Conservation (phyloP, 1,139 yeast genomes). For the Zygoascus hellenicus region DNA sequence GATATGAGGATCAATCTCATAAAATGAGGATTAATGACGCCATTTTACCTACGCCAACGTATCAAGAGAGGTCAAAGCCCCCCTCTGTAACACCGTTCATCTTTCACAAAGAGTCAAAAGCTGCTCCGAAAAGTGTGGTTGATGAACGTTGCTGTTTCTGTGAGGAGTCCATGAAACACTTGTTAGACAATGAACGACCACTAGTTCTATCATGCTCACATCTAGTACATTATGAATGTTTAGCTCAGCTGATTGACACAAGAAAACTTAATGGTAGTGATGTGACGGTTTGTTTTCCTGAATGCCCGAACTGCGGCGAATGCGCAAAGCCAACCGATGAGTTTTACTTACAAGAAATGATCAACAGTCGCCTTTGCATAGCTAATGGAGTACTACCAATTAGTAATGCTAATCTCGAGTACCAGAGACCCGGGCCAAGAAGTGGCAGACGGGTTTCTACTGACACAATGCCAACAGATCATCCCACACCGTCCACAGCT, state of each 20-base stretch:
- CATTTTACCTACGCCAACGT: too few relatives aligned
- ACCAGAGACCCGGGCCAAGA: too few relatives aligned
- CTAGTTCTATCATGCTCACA: slow-evolving; percentile 24
- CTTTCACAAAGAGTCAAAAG: not conserved
- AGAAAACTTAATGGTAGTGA: slow-evolving; percentile 10
- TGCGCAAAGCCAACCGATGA: slow-evolving; percentile 22
- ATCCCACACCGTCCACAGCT: not conserved
- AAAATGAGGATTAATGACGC: too few relatives aligned
- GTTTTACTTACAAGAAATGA: slow-evolving; percentile 21
- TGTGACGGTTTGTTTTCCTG: slow-evolving; percentile 20
- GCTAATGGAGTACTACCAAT: not conserved
- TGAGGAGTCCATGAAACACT: slow-evolving; percentile 25
- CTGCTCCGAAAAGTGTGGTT: slow-evolving; percentile 17
- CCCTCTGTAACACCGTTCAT: too few relatives aligned
- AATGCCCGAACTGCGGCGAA: slow-evolving; percentile 26
- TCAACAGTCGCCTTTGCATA: slow-evolving; percentile 13
- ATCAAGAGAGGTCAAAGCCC: too few relatives aligned
- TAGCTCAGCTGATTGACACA: slow-evolving; percentile 21
- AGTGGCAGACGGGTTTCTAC: too few relatives aligned
- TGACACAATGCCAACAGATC: too few relatives aligned
- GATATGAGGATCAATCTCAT: too few relatives aligned
- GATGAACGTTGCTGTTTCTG: slow-evolving; percentile 27
- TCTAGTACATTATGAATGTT: slow-evolving; percentile 26
- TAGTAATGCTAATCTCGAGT: not conserved
- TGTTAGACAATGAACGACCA: slow-evolving; percentile 23